A percentile compares a stretch with the other conserved stretches of the same genome.
Conservation (phyloP, 306 rosid species). For the Coriaria nepalensis region DNA sequence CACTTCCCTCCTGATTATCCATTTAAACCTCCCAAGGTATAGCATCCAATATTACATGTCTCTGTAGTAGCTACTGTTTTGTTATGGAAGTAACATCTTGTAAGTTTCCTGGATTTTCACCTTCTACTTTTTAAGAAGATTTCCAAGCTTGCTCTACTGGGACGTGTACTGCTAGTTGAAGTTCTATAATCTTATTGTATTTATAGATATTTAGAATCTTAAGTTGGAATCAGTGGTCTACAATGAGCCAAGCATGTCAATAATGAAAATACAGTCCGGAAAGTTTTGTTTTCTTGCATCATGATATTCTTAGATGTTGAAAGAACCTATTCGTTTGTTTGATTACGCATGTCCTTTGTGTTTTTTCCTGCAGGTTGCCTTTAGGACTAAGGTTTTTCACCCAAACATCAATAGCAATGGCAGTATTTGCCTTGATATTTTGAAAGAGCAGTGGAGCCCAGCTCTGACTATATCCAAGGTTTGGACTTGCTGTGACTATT, state of each 20-base stretch:
- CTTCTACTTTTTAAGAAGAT: neutral
- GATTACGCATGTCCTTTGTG: neutral
- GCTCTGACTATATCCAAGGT: conserved; percentile 80
- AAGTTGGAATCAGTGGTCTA: no score
- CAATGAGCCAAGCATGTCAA: no score
- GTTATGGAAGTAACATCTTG: neutral
- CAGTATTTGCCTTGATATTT: conserved; percentile 77
- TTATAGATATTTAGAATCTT: no score
- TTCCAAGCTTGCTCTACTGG: no score
- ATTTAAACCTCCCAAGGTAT: conserved; percentile 75
- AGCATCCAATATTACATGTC: neutral
- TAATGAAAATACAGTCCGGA: no score
- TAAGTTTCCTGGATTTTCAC: conserved; percentile 5
- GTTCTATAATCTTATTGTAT: no score
- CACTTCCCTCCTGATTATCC: conserved; percentile 91
- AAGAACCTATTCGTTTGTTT: no score
- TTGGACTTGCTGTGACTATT: conserved; percentile 13
- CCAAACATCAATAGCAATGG: conserved; percentile 91
- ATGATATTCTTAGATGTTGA: no score
- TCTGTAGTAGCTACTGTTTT: conserved; percentile 3
- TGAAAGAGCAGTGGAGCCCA: conserved; percentile 83
- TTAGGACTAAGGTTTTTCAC: conserved; percentile 78
- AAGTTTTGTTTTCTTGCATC: no score
- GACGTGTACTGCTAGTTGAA: no score
- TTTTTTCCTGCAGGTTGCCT: conserved; percentile 47